A percentile compares a stretch with the other conserved stretches of the same genome.
These are phyloP conservation scores for Ceratobasidium sp. DNA, from an alignment of 1,284 basidiomycete genomes.

Conservation along the genomic window DNA sequence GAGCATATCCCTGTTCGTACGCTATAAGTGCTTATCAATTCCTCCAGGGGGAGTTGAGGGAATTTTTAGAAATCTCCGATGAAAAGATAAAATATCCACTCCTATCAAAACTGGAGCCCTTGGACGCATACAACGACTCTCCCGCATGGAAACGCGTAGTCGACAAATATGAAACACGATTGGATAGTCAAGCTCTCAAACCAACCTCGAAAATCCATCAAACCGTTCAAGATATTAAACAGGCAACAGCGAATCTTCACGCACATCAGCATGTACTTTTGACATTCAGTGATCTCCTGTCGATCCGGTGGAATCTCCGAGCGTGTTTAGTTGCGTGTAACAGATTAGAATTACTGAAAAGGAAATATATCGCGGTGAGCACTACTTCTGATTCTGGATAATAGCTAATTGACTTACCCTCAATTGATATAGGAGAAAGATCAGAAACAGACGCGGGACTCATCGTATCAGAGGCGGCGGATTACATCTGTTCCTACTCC, in stretches of 20 bases:
- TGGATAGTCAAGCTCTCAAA: slow-evolving; percentile 23
- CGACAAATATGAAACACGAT: slow-evolving; percentile 30
- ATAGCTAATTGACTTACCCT: no score
- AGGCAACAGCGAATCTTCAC: neutral
- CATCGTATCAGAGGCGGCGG: neutral
- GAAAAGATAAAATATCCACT: slow-evolving; percentile 37
- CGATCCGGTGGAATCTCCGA: slow-evolving; percentile 20
- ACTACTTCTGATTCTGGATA: no score
- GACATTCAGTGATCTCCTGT: slow-evolving; percentile 22
- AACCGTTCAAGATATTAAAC: slow-evolving; percentile 31
- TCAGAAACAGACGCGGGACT: neutral
- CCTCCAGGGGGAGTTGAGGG: slow-evolving; percentile 20
- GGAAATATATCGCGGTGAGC: neutral
- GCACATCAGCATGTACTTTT: slow-evolving; percentile 11
- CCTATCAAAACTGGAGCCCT: slow-evolving; percentile 6
- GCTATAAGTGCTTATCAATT: neutral
- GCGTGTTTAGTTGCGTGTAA: slow-evolving; percentile 15
- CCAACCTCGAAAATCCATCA: slow-evolving; percentile 31
- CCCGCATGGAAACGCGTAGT: slow-evolving; percentile 38
- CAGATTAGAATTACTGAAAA: slow-evolving; percentile 7
- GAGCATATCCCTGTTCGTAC: neutral
- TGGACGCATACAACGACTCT: slow-evolving; percentile 35
- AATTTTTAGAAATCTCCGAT: slow-evolving; percentile 27
- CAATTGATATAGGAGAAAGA: neutral
- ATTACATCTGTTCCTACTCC: slow-evolving; percentile 16